Evolutionary conservation across 208 protist genomes (phyloP), one percentile per base, ranked within the genome.

Genomic region (Trypanosoma lewisi): DNA sequence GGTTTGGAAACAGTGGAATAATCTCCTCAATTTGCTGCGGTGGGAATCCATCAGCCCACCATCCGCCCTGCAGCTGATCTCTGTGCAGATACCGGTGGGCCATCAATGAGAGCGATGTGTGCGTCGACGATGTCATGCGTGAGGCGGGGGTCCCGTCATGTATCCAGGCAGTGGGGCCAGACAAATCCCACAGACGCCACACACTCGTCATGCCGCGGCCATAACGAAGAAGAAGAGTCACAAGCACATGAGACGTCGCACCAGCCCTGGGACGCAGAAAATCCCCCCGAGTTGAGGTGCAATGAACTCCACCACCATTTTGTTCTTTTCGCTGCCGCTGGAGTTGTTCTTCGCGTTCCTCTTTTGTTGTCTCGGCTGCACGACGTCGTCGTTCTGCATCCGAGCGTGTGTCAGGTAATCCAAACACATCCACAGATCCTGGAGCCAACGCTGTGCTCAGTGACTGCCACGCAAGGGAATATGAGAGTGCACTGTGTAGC

Each of bases 131-230:
- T 2, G 68, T 52, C 56, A 55, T 44, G 11, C 53, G 54, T 34
- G 37, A 52, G 36, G 45, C 49, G 25, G 49, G 37, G 34, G 7
- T 53, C 7, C 27, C 56, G 31, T 64, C 66, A 48, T 64, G 47
- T 25, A 44, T 11, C 48, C 48, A 63, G 23, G 27, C 37, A 16
- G 55, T 21, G 36, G 57, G 57, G 4, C 66, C 66, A 25, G 52
- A 59, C 14, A 71, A 44, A 28, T 71, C 62, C 61, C 68, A 73
- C 39, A 73, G 21, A 11, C 62, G 57, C 61, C 68, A 67, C 34
- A 67, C 58, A 33, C 45, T 67, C 4, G 19, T 21, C 19, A 42
- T 21, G 12, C 42, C 65, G 27, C 54, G 4, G 28, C 30, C 36
- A 34, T 37, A 21, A 4, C 54, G 19, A 59, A 64, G 31, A 31